Percentiles rank a stretch among this genome's conserved stretches.
Evolutionary conservation across 805 yeast species (phyloP).

Genomic region (Schizosaccharomyces octosporus): DNA sequence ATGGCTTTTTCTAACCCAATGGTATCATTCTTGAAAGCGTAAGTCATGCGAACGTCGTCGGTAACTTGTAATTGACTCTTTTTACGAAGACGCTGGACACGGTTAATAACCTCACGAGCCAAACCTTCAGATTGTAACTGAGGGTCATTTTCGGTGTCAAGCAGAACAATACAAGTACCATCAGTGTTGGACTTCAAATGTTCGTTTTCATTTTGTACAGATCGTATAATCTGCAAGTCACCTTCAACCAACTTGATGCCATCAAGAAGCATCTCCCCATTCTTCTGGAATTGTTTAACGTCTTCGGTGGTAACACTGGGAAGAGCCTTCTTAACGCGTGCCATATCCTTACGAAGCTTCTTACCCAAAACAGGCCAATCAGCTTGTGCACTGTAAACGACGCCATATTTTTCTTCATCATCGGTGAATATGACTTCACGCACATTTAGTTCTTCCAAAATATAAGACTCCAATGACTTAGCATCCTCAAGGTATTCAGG

Average conservation of each 20-base stretch:
- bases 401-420: conserved; percentile 79
- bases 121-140: conserved; percentile 82
- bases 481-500: conserved; percentile 50
- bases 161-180: conserved; percentile 65
- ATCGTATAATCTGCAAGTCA: conserved; percentile 76
- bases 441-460: conserved; percentile 76
- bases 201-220: conserved; percentile 28
- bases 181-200: conserved; percentile 79
- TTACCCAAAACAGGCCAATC: conserved; percentile 98
- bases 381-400: conserved; percentile 79
- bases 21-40: conserved; percentile 36
- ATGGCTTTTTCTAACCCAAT: conserved; percentile 40
- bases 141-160: conserved; percentile 69
- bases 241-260: conserved; percentile 72
- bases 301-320: conserved; percentile 61
- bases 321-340: conserved; percentile 79
- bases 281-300: conserved; percentile 45
- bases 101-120: conserved; percentile 87
- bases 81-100: conserved; percentile 92
- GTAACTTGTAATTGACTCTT: conserved; percentile 85
- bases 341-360: conserved; percentile 81
- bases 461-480: conserved; percentile 50
- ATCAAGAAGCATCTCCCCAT: conserved; percentile 61
- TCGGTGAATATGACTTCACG: conserved; percentile 68
- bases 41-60: conserved; percentile 79